Conservation (phyloP, 2,329 filamentous ascomycete species). For the Xylariaceae sp. region DNA sequence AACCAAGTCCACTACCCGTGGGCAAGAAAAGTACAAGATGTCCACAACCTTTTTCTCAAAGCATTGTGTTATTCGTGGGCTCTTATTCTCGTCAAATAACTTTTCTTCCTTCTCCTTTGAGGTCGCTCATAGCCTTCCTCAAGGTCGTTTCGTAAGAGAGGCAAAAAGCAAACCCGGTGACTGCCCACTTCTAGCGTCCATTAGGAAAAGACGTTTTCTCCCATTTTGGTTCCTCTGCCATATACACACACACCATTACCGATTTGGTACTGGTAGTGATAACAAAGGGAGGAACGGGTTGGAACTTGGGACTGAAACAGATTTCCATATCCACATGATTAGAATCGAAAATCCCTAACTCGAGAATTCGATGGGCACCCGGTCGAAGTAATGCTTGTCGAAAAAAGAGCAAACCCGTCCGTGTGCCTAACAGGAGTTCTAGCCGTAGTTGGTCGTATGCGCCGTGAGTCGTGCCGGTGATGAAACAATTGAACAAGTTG, state of each 20-base stretch:
- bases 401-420: slow-evolving; percentile 12
- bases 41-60: background rate
- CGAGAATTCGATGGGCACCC: slow-evolving; percentile 10
- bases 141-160: background rate
- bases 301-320: background rate
- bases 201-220: slow-evolving; percentile 4
- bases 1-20: slow-evolving; percentile 4
- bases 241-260: slow-evolving; percentile 15
- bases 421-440: slow-evolving; percentile 25
- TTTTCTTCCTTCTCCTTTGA: background rate
- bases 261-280: slow-evolving; percentile 13
- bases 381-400: slow-evolving; percentile 13
- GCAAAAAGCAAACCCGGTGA: background rate
- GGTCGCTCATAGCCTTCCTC: background rate
- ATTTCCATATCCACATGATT: slow-evolving; percentile 17
- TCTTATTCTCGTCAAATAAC: background rate
- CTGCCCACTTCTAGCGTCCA: slow-evolving; percentile 6
- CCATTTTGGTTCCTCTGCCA: slow-evolving; percentile 6
- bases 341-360: slow-evolving; percentile 13
- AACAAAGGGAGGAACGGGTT: slow-evolving; percentile 7
- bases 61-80: slow-evolving; percentile 10
- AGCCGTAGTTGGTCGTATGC: slow-evolving; percentile 28
- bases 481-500: slow-evolving; percentile 21
- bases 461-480: slow-evolving; percentile 29
- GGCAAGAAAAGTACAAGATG: background rate